Conservation (phyloP, 257 asterid genomes). For the Leonotis leonurus region DNA sequence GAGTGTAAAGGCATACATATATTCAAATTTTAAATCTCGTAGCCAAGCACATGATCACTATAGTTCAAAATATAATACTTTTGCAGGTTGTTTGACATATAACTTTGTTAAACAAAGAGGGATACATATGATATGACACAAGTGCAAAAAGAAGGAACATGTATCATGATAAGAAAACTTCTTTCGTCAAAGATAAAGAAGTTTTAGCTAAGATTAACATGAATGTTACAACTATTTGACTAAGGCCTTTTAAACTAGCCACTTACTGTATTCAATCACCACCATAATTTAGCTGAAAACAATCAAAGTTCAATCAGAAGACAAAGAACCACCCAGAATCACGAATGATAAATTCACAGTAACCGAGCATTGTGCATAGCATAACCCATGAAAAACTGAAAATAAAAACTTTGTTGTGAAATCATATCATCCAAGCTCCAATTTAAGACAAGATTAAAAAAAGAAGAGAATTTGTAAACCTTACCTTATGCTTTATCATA, state of each 20-base stretch:
- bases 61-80: not conserved
- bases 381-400: not conserved
- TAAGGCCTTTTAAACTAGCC: too few relatives aligned
- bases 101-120: not conserved
- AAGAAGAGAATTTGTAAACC: not conserved
- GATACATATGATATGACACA: not conserved
- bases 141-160: not conserved
- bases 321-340: not conserved
- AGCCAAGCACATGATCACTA: not conserved
- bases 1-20: not conserved
- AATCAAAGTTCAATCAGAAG: not conserved
- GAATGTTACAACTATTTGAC: too few relatives aligned
- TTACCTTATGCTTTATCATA: too few relatives aligned
- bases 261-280: too few relatives aligned
- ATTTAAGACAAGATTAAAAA: not conserved
- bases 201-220: not conserved
- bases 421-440: not conserved
- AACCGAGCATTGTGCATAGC: not conserved
- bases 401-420: not conserved
- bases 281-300: too few relatives aligned
- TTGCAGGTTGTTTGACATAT: not conserved
- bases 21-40: not conserved
- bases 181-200: not conserved
- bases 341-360: not conserved
- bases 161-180: not conserved